A percentile compares a stretch with the other conserved stretches of the same genome.
phyloP scores from a whole-genome alignment of 1,284 basidiomycete genomes.

The Vanrija sp. region DNA sequence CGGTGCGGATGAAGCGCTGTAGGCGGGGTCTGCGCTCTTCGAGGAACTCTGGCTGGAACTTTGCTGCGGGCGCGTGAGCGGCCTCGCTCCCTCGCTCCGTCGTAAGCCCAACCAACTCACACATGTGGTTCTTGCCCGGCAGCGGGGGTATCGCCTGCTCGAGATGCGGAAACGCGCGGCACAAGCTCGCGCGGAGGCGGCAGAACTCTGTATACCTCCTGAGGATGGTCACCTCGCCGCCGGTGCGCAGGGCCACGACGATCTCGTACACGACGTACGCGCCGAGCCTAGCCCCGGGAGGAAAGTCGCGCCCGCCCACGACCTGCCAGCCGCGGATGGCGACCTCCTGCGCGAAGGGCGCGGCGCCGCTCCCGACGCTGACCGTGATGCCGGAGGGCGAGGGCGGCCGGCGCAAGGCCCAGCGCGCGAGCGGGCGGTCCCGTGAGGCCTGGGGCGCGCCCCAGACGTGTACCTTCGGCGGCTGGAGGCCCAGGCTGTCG shows the following conservation, averaged over 20 bases:
- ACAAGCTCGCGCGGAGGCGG: conserved; percentile 25
- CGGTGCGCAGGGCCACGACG: conserved; percentile 30
- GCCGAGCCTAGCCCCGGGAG: conserved; percentile 32
- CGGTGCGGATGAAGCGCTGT: conserved; percentile 39
- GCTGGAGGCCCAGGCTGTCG: too few relatives aligned
- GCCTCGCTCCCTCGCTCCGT: too few relatives aligned
- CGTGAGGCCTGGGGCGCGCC: neutral
- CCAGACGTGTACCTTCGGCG: too few relatives aligned
- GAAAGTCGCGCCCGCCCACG: conserved; percentile 38
- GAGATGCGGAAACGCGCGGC: conserved; percentile 31
- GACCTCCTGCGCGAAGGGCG: conserved; percentile 34
- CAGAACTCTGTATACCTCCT: conserved; percentile 44
- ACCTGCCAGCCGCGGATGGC: conserved; percentile 38
- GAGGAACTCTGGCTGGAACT: conserved; percentile 40
- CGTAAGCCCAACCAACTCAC: conserved; percentile 16
- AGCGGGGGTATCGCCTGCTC: conserved; percentile 32
- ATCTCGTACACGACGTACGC: conserved; percentile 48
- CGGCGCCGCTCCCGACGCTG: neutral
- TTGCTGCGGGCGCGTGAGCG: conserved; percentile 22
- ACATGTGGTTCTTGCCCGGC: conserved; percentile 45
- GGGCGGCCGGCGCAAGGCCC: neutral
- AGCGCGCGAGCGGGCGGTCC: neutral
- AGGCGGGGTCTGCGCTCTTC: conserved; percentile 36
- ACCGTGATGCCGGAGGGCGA: neutral
- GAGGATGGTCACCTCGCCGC: conserved; percentile 31